These are phyloP conservation scores for Nidula microcarpa DNA, from an alignment of 768 basidiomycete genomes.

Conservation along the genomic window DNA sequence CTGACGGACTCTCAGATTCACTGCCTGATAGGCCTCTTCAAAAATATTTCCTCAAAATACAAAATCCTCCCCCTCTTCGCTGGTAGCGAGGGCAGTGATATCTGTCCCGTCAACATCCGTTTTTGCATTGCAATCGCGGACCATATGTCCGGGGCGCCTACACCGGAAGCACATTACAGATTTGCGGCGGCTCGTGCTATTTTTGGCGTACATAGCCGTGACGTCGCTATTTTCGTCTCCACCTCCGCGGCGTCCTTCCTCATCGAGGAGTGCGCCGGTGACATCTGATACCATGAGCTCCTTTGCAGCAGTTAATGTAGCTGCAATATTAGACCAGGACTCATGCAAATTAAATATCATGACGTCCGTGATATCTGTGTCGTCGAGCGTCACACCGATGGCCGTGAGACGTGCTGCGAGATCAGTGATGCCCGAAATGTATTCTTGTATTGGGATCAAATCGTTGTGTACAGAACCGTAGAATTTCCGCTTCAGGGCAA, in stretches of 20 bases:
- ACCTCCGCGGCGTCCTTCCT: no score
- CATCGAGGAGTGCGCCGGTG: not conserved
- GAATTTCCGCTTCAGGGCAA: no score
- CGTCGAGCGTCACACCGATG: not conserved
- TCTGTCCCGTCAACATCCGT: not conserved
- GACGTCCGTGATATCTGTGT: not conserved
- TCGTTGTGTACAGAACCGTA: no score
- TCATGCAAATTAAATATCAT: not conserved
- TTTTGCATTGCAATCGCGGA: not conserved
- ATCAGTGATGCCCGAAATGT: not conserved
- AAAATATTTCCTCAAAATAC: no score
- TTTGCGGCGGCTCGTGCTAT: not conserved
- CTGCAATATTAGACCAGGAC: not conserved
- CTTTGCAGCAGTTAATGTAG: not conserved
- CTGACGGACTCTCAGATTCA: no score
- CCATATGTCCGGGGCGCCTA: not conserved
- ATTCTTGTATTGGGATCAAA: not conserved
- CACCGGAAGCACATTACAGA: not conserved
- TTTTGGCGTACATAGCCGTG: not conserved
- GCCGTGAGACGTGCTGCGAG: not conserved
- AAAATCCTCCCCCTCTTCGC: no score
- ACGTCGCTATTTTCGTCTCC: no score
- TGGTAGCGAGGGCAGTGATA: no score
- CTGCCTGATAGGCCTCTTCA: no score
- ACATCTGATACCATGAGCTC: not conserved